Base-by-base conservation (phyloP, 768 basidiomycete species). In the Rhodotorula paludigena region DNA sequence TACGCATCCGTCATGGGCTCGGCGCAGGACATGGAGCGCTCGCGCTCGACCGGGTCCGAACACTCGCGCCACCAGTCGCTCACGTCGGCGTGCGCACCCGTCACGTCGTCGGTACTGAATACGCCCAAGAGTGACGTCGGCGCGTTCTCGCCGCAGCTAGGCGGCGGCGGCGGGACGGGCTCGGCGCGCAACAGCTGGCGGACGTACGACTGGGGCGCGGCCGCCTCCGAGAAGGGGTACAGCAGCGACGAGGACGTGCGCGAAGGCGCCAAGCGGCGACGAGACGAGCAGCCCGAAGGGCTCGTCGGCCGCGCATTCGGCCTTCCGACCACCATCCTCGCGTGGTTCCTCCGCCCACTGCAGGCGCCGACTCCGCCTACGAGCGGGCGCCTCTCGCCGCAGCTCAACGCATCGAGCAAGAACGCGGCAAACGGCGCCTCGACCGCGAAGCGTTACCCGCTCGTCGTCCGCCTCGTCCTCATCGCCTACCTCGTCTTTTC, bases 401-500 rank as follows among this genome's bases (percentile, higher is more conserved):
- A 60, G 3, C 56, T 67, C 21, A 67, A 54, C 52, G 70, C 55
- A 0, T 57, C 70, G 5, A 20, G 63, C 14, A 32, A 54, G 33
- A 64, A 57, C 10, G 8, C 32, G 1, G 6, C 63, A n/a, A n/a
- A n/a, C 6, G 48, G 42, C 60, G 16, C 36, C 8, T 15, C 28
- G 5, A 18, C 42, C 2, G 25, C 41, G n/a, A 68, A 65, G n/a
- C 63, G 66, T 3, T 72, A 62, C 38, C 67, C 71, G 0, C 57
- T 68, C 60, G 36, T 52, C 11, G 44, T 72, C 57, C 71, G 71
- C 5, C 66, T 68, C 33, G 38, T 65, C 60, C 62, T 58, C 38
- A 52, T 72, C 60, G 57, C 64, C 30, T 72, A 72, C 66, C 71
- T 72, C 57, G 35, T 68, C 63, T 72, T 72, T 64, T 68, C 71